These are phyloP conservation scores for Candida yuanshanica DNA, from an alignment of 805 yeast species.

Conservation along the genomic window DNA sequence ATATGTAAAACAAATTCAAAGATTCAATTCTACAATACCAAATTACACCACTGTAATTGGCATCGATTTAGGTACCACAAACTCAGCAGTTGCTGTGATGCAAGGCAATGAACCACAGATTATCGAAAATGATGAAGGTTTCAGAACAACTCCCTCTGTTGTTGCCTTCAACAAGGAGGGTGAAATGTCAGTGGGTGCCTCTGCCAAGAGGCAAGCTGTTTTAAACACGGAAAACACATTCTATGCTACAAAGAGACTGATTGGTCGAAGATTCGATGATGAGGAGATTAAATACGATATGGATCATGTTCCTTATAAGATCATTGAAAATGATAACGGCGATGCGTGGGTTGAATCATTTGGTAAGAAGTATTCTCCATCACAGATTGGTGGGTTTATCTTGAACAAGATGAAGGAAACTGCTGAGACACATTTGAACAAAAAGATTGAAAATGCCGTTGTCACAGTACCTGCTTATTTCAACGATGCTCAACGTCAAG, in stretches of 20 bases:
- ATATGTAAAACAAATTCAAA: not conserved
- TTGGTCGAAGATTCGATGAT: constrained; percentile 67
- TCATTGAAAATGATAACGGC: constrained; percentile 52
- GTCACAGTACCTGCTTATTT: constrained; percentile 82
- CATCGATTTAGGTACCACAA: constrained; percentile 81
- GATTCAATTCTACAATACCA: constrained; percentile 1
- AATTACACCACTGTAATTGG: constrained; percentile 47
- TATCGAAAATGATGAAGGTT: constrained; percentile 74
- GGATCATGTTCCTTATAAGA: constrained; percentile 55
- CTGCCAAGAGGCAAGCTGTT: constrained; percentile 74
- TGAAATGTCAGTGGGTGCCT: constrained; percentile 50
- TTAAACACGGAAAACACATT: constrained; percentile 74
- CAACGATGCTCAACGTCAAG: constrained; percentile 76
- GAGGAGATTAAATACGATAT: constrained; percentile 66
- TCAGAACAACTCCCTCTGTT: constrained; percentile 73
- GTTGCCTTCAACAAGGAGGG: constrained; percentile 55
- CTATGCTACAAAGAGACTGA: constrained; percentile 75
- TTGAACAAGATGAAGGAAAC: constrained; percentile 54
- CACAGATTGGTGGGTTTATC: constrained; percentile 67
- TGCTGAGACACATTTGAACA: constrained; percentile 48
- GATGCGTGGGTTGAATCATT: constrained; percentile 57
- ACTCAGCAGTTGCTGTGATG: constrained; percentile 79
- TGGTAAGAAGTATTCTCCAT: constrained; percentile 51
- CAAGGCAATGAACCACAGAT: constrained; percentile 58
- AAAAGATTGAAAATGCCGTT: constrained; percentile 57